Conservation (phyloP, 1,284 basidiomycete genomes). For the Pulveroboletus ridleyi region DNA sequence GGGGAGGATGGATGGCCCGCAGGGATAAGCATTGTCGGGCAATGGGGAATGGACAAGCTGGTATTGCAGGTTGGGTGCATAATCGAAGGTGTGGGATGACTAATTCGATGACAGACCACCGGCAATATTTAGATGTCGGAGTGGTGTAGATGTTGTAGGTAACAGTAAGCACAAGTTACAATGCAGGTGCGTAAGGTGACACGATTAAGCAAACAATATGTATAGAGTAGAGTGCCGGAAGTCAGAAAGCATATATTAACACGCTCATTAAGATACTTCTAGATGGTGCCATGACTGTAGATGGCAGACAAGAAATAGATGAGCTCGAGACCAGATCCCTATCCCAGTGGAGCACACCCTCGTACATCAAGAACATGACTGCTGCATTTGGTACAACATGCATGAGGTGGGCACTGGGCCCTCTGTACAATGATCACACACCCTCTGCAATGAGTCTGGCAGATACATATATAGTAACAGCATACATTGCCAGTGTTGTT, state of each 20-base stretch:
- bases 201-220: too few relatives aligned
- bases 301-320: not conserved
- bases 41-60: constrained; percentile 87
- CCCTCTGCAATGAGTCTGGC: constrained; percentile 71
- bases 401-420: constrained; percentile 94
- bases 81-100: constrained; percentile 43
- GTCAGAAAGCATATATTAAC: too few relatives aligned
- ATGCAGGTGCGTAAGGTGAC: constrained; percentile 28
- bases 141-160: constrained; percentile 32
- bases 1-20: constrained; percentile 78
- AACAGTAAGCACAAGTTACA: constrained; percentile 29
- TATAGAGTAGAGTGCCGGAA: too few relatives aligned
- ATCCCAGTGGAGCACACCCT: constrained; percentile 73
- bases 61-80: constrained; percentile 63
- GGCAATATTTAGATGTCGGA: constrained; percentile 12
- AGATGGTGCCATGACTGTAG: too few relatives aligned
- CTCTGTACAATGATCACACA: constrained; percentile 86
- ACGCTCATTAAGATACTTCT: too few relatives aligned
- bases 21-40: constrained; percentile 87
- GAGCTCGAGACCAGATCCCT: constrained; percentile 1
- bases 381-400: constrained; percentile 97
- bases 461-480: constrained; percentile 18
- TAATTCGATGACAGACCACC: too few relatives aligned
- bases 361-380: constrained; percentile 94
- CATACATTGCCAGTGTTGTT: constrained; percentile 76